A percentile compares a stretch with the other conserved stretches of the same genome.
Evolutionary conservation across 352 stramenopile genomes (phyloP).

Genomic region (Sclerospora graminicola): DNA sequence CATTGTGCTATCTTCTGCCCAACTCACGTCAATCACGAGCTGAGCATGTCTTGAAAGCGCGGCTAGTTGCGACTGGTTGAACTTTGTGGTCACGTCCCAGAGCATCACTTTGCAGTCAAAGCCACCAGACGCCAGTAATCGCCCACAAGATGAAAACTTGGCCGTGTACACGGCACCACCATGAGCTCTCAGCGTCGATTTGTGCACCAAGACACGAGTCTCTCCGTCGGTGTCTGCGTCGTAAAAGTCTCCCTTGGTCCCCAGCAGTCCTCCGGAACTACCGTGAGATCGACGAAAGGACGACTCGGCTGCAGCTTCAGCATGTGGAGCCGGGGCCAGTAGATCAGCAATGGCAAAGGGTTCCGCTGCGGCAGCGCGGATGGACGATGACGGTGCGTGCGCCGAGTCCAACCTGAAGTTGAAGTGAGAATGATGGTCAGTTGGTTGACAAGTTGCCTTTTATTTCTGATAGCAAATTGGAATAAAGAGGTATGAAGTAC

Average conservation of each 20-base stretch:
- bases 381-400: slow-evolving; percentile 21
- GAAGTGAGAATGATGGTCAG: slow-evolving; percentile 16
- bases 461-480: slow-evolving; percentile 4
- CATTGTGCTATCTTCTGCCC: slow-evolving; percentile 62
- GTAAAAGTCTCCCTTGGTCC: slow-evolving; percentile 46
- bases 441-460: slow-evolving; percentile 3
- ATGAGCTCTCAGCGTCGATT: slow-evolving; percentile 70
- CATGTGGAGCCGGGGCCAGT: slow-evolving; percentile 26
- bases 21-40: slow-evolving; percentile 82
- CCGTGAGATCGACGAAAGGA: slow-evolving; percentile 29
- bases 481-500: slow-evolving; percentile 21
- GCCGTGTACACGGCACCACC: slow-evolving; percentile 75
- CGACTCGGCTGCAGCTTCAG: slow-evolving; percentile 25
- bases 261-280: slow-evolving; percentile 22
- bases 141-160: slow-evolving; percentile 78
- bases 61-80: slow-evolving; percentile 79
- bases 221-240: slow-evolving; percentile 44
- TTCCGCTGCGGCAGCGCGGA: slow-evolving; percentile 22
- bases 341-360: slow-evolving; percentile 70
- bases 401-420: slow-evolving; percentile 53
- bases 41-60: slow-evolving; percentile 65
- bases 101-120: slow-evolving; percentile 77
- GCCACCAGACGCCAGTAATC: slow-evolving; percentile 67
- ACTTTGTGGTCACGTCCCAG: slow-evolving; percentile 84
- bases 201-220: slow-evolving; percentile 63